Evolutionary conservation across 352 stramenopile species (phyloP).

Genomic region (Phytophthora europaea): DNA sequence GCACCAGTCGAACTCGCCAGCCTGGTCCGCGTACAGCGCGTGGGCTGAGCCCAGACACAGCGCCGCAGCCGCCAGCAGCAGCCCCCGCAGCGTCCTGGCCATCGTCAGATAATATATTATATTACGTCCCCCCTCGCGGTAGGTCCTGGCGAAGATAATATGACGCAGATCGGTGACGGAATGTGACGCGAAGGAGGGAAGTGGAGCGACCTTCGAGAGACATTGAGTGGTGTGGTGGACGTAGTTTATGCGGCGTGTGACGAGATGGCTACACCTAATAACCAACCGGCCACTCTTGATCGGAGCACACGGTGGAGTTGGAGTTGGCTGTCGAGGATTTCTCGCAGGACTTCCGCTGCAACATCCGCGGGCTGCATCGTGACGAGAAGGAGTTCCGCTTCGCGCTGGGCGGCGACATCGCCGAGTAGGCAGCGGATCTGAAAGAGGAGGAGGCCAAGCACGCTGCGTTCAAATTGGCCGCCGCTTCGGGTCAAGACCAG

Average conservation of each 20-base stretch:
- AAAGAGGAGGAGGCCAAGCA: slow-evolving; percentile 53
- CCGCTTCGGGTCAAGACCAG: slow-evolving; percentile 17
- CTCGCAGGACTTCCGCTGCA: slow-evolving; percentile 94
- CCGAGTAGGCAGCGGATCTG: slow-evolving; percentile 61
- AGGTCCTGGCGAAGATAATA: background rate
- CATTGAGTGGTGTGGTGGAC: background rate
- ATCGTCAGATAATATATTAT: slow-evolving; percentile 10
- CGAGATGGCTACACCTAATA: no score
- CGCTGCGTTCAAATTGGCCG: slow-evolving; percentile 28
- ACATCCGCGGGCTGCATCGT: slow-evolving; percentile 81
- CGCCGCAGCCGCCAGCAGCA: slow-evolving; percentile 34
- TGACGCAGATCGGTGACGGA: background rate
- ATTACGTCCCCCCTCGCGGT: background rate
- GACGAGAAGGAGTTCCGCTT: slow-evolving; percentile 79
- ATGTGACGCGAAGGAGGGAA: background rate
- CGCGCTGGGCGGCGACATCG: slow-evolving; percentile 74
- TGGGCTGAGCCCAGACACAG: slow-evolving; percentile 35
- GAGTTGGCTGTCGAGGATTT: slow-evolving; percentile 97
- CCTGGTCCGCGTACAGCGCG: slow-evolving; percentile 82
- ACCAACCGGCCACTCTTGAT: slow-evolving; percentile 92
- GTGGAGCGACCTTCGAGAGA: background rate
- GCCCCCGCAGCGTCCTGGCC: slow-evolving; percentile 32
- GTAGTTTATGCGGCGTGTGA: background rate
- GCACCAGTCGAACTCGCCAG: slow-evolving; percentile 86
- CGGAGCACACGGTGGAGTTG: slow-evolving; percentile 92